A percentile compares a stretch with the other conserved stretches of the same genome.
Evolutionary conservation across 192 early-diverging fungal species (phyloP).

Genomic region (Gonapodya prolifera): DNA sequence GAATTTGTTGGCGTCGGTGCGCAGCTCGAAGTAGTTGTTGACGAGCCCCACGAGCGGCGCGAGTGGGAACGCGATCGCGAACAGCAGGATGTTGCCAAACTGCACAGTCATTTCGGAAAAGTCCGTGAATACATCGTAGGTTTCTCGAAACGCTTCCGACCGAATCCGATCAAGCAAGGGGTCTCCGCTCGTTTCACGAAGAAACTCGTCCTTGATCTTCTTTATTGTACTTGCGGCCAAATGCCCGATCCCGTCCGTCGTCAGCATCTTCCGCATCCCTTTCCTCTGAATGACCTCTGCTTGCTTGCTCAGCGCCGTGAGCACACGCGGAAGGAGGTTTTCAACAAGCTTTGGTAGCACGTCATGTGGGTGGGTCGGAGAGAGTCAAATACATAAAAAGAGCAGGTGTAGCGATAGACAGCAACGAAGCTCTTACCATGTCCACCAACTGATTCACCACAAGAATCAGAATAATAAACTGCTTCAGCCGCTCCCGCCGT

Average conservation of each 20-base stretch:
- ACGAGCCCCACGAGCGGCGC: constrained; percentile 66
- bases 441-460: not conserved
- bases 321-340: not conserved
- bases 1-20: constrained; percentile 85
- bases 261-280: not conserved
- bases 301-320: not conserved
- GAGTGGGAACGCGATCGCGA: constrained; percentile 75
- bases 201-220: not conserved
- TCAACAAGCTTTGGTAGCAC: not conserved
- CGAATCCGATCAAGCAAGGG: not conserved
- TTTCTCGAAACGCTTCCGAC: not conserved
- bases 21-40: constrained; percentile 86
- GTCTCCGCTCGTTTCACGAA: not conserved
- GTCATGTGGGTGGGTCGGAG: no score
- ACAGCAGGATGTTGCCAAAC: constrained; percentile 80
- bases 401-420: not conserved
- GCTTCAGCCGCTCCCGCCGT: not conserved
- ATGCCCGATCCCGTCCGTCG: not conserved
- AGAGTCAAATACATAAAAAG: not conserved
- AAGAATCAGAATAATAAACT: not conserved
- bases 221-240: not conserved
- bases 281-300: not conserved
- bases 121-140: not conserved
- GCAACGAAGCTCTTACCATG: not conserved
- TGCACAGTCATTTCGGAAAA: constrained; percentile 10